These are phyloP conservation scores for Nitzschia sp. DNA, from an alignment of 108 stramenopile species.

Conservation along the genomic window DNA sequence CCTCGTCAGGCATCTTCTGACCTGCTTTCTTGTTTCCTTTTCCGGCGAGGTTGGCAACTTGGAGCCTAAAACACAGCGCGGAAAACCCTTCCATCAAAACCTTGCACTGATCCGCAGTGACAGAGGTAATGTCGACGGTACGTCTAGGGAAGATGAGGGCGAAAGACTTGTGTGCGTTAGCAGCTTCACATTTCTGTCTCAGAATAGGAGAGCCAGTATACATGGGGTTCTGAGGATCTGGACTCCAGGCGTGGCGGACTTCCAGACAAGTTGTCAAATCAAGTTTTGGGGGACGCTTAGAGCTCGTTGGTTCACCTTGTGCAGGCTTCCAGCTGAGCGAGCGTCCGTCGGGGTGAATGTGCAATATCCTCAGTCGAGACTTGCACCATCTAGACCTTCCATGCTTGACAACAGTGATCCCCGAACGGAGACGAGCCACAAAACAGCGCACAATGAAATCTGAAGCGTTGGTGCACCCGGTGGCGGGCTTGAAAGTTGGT, in stretches of 20 bases:
- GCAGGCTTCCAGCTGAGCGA: slow-evolving; percentile 86
- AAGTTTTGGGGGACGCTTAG: slow-evolving; percentile 79
- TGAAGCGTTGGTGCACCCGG: slow-evolving; percentile 89
- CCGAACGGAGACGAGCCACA: slow-evolving; percentile 76
- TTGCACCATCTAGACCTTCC: slow-evolving; percentile 88
- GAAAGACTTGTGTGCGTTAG: slow-evolving; percentile 88
- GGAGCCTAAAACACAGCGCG: slow-evolving; percentile 83
- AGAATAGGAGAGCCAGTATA: slow-evolving; percentile 87
- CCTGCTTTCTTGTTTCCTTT: slow-evolving; percentile 36
- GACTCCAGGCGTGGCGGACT: slow-evolving; percentile 88
- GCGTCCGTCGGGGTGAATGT: slow-evolving; percentile 86
- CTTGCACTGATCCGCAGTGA: slow-evolving; percentile 91
- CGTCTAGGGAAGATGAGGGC: slow-evolving; percentile 83
- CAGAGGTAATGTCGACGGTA: slow-evolving; percentile 88
- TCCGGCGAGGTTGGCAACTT: slow-evolving; percentile 79
- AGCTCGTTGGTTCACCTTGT: slow-evolving; percentile 71
- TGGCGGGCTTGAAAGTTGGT: slow-evolving; percentile 86
- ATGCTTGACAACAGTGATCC: slow-evolving; percentile 89
- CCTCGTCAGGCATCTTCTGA: slow-evolving; percentile 51
- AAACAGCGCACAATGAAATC: slow-evolving; percentile 93
- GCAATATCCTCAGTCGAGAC: slow-evolving; percentile 76
- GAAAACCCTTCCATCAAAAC: slow-evolving; percentile 90
- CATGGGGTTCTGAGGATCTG: slow-evolving; percentile 87
- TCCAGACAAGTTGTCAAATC: slow-evolving; percentile 80
- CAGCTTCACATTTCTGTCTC: slow-evolving; percentile 87